Conservation (phyloP, 371 early-diverging fungal species). For the Dinochytrium kinnereticum region DNA sequence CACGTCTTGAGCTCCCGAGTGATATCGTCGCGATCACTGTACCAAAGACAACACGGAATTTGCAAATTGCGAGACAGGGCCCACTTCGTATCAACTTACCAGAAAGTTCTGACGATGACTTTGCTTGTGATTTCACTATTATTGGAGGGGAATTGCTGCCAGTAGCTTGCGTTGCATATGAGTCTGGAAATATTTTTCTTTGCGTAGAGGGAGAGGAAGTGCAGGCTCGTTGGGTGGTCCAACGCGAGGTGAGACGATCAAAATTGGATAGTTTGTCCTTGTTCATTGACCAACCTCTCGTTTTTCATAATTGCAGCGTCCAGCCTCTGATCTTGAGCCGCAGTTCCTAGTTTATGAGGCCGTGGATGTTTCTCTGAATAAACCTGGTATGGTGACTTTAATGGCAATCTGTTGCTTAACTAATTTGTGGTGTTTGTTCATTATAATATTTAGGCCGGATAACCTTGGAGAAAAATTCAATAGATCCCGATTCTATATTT, state of each 20-base stretch:
- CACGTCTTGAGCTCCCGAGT: conserved; percentile 10
- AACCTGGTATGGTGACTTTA: background rate
- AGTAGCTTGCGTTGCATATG: background rate
- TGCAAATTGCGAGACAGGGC: conserved; percentile 24
- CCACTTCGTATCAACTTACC: conserved; percentile 5
- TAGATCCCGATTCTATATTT: background rate
- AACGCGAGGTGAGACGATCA: background rate
- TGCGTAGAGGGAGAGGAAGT: conserved; percentile 17
- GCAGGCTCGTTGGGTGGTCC: background rate
- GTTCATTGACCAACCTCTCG: no score
- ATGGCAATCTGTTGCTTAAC: no score
- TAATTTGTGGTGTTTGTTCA: no score
- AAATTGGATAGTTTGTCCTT: no score
- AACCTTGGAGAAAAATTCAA: background rate
- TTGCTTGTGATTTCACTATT: conserved; percentile 18
- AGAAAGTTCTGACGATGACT: background rate
- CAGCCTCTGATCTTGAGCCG: conserved; percentile 4
- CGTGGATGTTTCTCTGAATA: background rate
- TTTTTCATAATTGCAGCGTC: no score
- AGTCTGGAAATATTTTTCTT: conserved; percentile 18
- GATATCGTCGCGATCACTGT: background rate
- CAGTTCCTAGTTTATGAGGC: background rate
- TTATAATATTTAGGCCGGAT: no score
- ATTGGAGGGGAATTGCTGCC: background rate
- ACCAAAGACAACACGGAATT: conserved; percentile 4